Conservation (phyloP, 176 grass and related monocot genomes). For the Carex cristatella region DNA sequence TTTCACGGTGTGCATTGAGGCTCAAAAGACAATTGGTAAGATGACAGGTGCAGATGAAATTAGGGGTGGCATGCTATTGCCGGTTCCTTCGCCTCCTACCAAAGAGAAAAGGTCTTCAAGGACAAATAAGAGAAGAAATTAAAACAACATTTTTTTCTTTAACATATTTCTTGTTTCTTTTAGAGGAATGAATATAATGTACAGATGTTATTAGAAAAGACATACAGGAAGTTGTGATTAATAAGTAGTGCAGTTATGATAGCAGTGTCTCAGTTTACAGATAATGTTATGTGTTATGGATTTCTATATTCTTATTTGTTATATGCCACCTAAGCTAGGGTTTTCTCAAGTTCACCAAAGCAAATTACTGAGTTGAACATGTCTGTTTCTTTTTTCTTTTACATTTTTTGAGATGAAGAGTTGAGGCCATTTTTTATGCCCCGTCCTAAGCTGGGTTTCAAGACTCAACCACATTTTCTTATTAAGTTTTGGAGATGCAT, state of each 20-base stretch:
- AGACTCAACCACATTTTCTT: too few species aligned
- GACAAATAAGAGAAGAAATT: conserved; percentile 58
- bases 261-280: neutral
- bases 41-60: conserved; percentile 46
- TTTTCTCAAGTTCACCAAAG: neutral
- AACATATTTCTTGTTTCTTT: neutral
- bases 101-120: conserved; percentile 67
- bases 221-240: neutral
- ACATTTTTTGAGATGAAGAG: too few species aligned
- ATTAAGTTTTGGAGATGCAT: too few species aligned
- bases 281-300: neutral
- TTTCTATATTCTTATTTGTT: neutral
- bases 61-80: conserved; percentile 63
- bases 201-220: neutral
- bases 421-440: too few species aligned
- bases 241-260: neutral
- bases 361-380: too few species aligned
- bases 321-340: neutral
- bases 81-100: conserved; percentile 46
- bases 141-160: neutral
- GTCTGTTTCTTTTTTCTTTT: too few species aligned
- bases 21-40: conserved; percentile 66
- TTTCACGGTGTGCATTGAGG: conserved; percentile 68
- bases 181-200: neutral
- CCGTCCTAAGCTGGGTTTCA: too few species aligned